Conservation (phyloP, 768 basidiomycete genomes). For the Amanita molliuscula region DNA sequence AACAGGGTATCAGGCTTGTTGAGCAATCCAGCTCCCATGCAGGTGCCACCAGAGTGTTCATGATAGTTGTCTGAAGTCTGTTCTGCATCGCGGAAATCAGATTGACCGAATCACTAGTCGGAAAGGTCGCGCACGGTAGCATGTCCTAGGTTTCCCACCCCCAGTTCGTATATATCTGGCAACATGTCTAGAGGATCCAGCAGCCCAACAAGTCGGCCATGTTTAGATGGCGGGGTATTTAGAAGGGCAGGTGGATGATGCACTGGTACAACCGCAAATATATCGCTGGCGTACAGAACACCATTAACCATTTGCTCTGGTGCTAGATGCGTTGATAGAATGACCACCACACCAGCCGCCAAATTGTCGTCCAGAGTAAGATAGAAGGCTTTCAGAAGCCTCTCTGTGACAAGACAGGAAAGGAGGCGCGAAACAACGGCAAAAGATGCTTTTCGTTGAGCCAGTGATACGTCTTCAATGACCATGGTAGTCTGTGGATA, state of each 20-base stretch:
- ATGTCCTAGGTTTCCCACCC: constrained; percentile 2
- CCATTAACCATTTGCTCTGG: constrained; percentile 22
- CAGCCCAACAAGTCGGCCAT: constrained; percentile 33
- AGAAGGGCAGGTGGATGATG: constrained; percentile 34
- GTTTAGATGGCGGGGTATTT: constrained; percentile 15
- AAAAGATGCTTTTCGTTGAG: constrained; percentile 26
- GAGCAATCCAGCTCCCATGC: constrained; percentile 28
- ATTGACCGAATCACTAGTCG: background rate
- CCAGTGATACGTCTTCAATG: background rate
- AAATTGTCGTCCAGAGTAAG: constrained; percentile 17
- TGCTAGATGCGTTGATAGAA: constrained; percentile 26
- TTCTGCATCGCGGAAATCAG: background rate
- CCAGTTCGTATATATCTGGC: constrained; percentile 27
- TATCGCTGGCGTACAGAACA: constrained; percentile 26
- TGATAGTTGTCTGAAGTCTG: constrained; percentile 14
- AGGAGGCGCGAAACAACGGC: constrained; percentile 38
- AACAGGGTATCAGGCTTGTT: constrained; percentile 15
- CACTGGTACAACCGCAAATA: constrained; percentile 39
- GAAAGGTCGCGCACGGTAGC: constrained; percentile 4
- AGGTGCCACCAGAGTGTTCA: constrained; percentile 22
- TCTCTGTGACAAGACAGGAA: constrained; percentile 39
- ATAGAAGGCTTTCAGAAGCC: constrained; percentile 33
- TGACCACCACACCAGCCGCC: constrained; percentile 25
- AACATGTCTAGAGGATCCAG: constrained; percentile 52
- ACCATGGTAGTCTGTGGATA: background rate